These are phyloP conservation scores for Sergeia podlipaevii DNA, from an alignment of 208 protist genomes.

Conservation along the genomic window DNA sequence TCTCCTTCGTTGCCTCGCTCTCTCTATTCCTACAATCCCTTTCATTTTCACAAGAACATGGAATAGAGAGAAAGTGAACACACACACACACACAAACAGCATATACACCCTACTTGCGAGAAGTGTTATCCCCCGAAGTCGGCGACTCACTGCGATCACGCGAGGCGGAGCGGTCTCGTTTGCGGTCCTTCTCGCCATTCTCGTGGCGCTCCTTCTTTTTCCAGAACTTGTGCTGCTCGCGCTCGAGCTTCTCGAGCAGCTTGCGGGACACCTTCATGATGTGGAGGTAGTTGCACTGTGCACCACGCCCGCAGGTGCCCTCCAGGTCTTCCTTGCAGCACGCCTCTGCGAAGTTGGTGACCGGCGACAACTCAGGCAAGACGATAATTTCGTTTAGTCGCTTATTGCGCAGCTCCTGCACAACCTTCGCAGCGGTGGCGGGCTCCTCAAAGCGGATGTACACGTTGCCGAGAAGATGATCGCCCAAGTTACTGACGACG, in stretches of 20 bases:
- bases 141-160: slow-evolving; percentile 3
- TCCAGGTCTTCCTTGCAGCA: slow-evolving; percentile 97
- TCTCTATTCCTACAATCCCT: too few species aligned
- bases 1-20: too few species aligned
- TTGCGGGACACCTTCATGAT: slow-evolving; percentile 90
- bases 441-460: slow-evolving; percentile 96
- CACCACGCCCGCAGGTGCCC: slow-evolving; percentile 87
- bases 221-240: slow-evolving; percentile 84
- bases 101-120: not conserved
- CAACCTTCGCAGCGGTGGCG: slow-evolving; percentile 79
- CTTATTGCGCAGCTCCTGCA: slow-evolving; percentile 79
- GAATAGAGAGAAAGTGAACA: too few species aligned
- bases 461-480: slow-evolving; percentile 97
- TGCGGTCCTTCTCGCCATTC: slow-evolving; percentile 28
- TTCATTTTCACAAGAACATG: too few species aligned
- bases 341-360: slow-evolving; percentile 97
- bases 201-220: slow-evolving; percentile 24
- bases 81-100: too few species aligned
- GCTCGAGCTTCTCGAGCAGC: slow-evolving; percentile 80
- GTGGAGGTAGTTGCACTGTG: slow-evolving; percentile 98
- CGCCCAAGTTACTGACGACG: slow-evolving; percentile 95
- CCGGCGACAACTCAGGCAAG: slow-evolving; percentile 95
- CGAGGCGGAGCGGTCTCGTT: slow-evolving; percentile 27
- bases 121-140: too few species aligned
- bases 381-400: slow-evolving; percentile 87